These are phyloP conservation scores for Saxispiralis lemnorum DNA, from an alignment of 495 filamentous ascomycete genomes.

Conservation along the genomic window DNA sequence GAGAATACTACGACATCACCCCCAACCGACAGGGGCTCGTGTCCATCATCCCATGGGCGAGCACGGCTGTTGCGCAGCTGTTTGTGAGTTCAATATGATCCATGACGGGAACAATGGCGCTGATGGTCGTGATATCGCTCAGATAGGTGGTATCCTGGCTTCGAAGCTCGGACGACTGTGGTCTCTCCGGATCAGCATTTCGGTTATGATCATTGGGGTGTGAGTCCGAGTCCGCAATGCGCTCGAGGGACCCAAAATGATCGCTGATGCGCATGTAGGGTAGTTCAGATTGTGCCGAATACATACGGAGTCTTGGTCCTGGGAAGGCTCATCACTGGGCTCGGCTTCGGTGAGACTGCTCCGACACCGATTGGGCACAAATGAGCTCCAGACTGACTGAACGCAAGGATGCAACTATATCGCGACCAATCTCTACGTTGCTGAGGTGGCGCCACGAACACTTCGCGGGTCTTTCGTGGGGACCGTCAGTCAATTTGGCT, in stretches of 20 bases:
- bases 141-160: conserved; percentile 21
- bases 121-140: neutral
- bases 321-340: conserved; percentile 24
- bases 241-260: too few relatives aligned
- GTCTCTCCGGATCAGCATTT: conserved; percentile 23
- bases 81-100: conserved; percentile 12
- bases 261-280: conserved; percentile 9
- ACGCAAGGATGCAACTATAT: conserved; percentile 23
- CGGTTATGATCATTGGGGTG: conserved; percentile 23
- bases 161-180: conserved; percentile 22
- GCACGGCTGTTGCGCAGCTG: conserved; percentile 24
- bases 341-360: conserved; percentile 18
- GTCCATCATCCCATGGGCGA: conserved; percentile 27
- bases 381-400: too few relatives aligned
- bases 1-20: conserved; percentile 22
- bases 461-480: conserved; percentile 26
- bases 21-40: conserved; percentile 20
- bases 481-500: conserved; percentile 22
- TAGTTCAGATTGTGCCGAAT: conserved; percentile 26
- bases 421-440: conserved; percentile 26
- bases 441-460: conserved; percentile 23
- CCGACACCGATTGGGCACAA: too few relatives aligned
- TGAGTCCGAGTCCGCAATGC: too few relatives aligned
- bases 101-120: too few relatives aligned
- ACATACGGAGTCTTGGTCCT: conserved; percentile 24